Conservation (phyloP, 495 filamentous ascomycete genomes). For the Tuber magnatum region DNA sequence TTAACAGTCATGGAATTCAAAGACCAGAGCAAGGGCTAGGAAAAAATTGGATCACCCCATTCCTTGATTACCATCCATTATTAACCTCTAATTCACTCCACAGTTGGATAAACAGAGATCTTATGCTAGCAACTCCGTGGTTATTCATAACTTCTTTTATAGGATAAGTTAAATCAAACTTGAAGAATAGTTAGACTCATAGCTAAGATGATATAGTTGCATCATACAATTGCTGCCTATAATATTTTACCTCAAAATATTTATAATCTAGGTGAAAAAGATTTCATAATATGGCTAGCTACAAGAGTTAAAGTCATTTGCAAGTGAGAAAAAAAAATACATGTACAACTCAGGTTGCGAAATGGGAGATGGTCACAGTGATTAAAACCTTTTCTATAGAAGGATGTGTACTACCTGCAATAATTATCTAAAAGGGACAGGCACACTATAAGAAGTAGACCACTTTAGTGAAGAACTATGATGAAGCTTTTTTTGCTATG, state of each 20-base stretch:
- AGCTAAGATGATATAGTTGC: too few species aligned
- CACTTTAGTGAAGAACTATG: neutral
- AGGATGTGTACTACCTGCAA: slow-evolving; percentile 6
- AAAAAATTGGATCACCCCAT: slow-evolving; percentile 1
- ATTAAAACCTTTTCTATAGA: neutral
- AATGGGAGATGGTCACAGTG: slow-evolving; percentile 1
- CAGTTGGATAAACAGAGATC: too few species aligned
- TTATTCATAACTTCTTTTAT: too few species aligned
- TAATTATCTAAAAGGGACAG: slow-evolving; percentile 18
- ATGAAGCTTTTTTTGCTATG: slow-evolving; percentile 10
- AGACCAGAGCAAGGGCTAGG: neutral
- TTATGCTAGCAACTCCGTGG: too few species aligned
- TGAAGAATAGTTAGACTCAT: too few species aligned
- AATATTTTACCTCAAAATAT: too few species aligned
- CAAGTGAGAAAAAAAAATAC: neutral
- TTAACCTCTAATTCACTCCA: neutral
- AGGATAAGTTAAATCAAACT: too few species aligned
- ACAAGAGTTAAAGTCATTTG: too few species aligned
- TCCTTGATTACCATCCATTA: neutral
- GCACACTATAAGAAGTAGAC: slow-evolving; percentile 16
- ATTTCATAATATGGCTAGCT: too few species aligned
- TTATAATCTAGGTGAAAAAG: too few species aligned
- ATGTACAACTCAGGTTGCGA: neutral
- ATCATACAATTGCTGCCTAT: too few species aligned
- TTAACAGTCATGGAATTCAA: neutral